Conservation (phyloP, 148 eudicot genomes). For the Vaccinium myrtillus region DNA sequence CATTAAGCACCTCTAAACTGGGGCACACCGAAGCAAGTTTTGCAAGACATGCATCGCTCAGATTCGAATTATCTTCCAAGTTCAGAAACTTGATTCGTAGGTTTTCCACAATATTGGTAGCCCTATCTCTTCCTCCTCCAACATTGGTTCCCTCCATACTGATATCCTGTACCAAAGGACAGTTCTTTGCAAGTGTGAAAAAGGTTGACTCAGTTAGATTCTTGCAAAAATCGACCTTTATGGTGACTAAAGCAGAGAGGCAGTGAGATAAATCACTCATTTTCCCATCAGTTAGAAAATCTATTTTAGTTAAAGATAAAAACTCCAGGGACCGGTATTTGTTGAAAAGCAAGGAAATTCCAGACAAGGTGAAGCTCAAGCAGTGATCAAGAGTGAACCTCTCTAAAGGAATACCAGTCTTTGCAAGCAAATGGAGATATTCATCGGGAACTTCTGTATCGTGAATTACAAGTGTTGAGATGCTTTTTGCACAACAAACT, state of each 20-base stretch:
- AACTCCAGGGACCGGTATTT: slow-evolving; percentile 39
- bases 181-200: slow-evolving; percentile 41
- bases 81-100: slow-evolving; percentile 33
- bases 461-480: slow-evolving; percentile 40
- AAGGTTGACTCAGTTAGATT: slow-evolving; percentile 39
- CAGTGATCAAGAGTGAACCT: slow-evolving; percentile 41
- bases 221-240: slow-evolving; percentile 48
- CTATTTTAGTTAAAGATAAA: slow-evolving; percentile 37
- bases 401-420: slow-evolving; percentile 49
- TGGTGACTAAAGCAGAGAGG: slow-evolving; percentile 31
- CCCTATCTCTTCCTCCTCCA: slow-evolving; percentile 33
- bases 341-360: slow-evolving; percentile 37
- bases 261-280: slow-evolving; percentile 36
- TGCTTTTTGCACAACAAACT: slow-evolving; percentile 28
- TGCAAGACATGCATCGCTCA: slow-evolving; percentile 46
- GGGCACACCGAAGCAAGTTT: slow-evolving; percentile 53
- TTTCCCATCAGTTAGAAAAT: slow-evolving; percentile 36
- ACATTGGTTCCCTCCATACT: slow-evolving; percentile 48
- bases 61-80: slow-evolving; percentile 32
- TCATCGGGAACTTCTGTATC: slow-evolving; percentile 49
- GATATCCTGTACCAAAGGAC: slow-evolving; percentile 39
- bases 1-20: slow-evolving; percentile 48
- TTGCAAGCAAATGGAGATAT: slow-evolving; percentile 38
- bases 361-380: slow-evolving; percentile 33
- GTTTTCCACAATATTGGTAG: slow-evolving; percentile 26